Conservation (phyloP, 2,329 filamentous ascomycete genomes). For the Akanthomyces uredinophilus region DNA sequence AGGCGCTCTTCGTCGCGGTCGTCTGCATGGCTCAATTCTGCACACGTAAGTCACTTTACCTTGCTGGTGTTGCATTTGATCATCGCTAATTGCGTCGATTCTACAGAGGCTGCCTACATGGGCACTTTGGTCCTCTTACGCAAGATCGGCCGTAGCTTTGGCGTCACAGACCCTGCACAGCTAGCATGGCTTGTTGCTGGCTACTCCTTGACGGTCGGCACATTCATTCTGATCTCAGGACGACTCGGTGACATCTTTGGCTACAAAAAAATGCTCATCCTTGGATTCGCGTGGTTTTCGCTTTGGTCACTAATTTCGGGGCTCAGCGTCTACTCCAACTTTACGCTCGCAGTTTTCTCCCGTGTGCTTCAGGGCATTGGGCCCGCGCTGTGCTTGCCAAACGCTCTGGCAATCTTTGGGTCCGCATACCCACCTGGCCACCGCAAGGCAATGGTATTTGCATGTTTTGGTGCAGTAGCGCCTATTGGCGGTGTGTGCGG, state of each 20-base stretch:
- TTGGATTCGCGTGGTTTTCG: constrained; percentile 51
- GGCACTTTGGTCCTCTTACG: constrained; percentile 40
- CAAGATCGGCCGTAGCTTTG: constrained; percentile 44
- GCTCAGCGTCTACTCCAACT: constrained; percentile 32
- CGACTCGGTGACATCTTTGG: constrained; percentile 55
- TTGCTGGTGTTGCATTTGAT: background rate
- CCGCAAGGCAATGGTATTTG: constrained; percentile 57
- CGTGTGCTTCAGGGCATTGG: constrained; percentile 57
- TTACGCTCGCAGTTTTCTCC: constrained; percentile 44
- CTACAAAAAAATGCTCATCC: constrained; percentile 48
- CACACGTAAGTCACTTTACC: constrained; percentile 23
- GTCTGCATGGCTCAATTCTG: constrained; percentile 43
- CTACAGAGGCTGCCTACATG: constrained; percentile 30
- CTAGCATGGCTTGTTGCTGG: constrained; percentile 54
- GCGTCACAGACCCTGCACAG: constrained; percentile 36
- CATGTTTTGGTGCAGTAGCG: constrained; percentile 41
- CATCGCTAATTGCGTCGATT: background rate
- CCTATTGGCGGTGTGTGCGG: constrained; percentile 42
- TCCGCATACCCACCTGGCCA: constrained; percentile 50
- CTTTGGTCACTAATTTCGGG: constrained; percentile 48
- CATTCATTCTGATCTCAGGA: constrained; percentile 53
- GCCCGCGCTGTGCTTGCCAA: constrained; percentile 58
- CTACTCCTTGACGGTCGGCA: constrained; percentile 50
- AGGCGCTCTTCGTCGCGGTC: constrained; percentile 35
- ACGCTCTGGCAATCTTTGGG: constrained; percentile 58